Evolutionary conservation across 2,329 filamentous ascomycete species (phyloP), one percentile per base, ranked within the genome.

Genomic region (Raffaelea arxii): DNA sequence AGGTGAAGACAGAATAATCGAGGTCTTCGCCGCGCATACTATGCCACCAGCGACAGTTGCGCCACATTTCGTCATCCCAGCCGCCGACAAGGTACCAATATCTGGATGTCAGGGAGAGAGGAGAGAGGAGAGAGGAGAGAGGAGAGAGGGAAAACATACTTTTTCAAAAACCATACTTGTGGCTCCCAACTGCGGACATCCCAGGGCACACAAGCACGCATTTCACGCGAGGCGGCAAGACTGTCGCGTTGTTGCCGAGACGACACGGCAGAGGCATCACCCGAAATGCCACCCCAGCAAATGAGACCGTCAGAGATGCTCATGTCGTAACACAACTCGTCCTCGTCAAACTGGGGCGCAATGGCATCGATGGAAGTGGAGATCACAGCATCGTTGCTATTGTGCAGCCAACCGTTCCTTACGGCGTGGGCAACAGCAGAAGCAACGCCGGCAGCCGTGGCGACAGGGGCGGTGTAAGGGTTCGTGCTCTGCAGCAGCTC

Each of bases 161-260:
- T 70, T 36, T 62, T 59, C 35, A 70, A 46, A 49, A 70, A 70
- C 68, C 67, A 70, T 2, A 57, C 51, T 46, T 60, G 62, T 2
- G 64, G 67, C 49, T 71, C 68, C 68, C 68, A 71, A 47, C 65
- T 67, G 12, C 67, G 60, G 30, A 58, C 56, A 46, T 68, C 67
- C 68, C 68, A 71, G 0, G 68, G 63, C n/a, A 67, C 61, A 16
- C 63, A 61, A 5, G 64, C 61, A 14, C 55, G 51, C 56, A 64
- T 63, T 23, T 57, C 57, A 14, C 46, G 48, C 18, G 41, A 14
- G 39, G 27, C 32, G 16, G 16, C 22, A 32, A 21, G 19, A 1
- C 37, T 39, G 43, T 48, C 43, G 21, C 52, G 44, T 54, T 53
- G 39, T 42, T 48, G 25, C 44, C 43, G 25, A 23, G 46, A 49